Base-by-base conservation (phyloP, 495 filamentous ascomycete species). In the Penicillium subrubescens region DNA sequence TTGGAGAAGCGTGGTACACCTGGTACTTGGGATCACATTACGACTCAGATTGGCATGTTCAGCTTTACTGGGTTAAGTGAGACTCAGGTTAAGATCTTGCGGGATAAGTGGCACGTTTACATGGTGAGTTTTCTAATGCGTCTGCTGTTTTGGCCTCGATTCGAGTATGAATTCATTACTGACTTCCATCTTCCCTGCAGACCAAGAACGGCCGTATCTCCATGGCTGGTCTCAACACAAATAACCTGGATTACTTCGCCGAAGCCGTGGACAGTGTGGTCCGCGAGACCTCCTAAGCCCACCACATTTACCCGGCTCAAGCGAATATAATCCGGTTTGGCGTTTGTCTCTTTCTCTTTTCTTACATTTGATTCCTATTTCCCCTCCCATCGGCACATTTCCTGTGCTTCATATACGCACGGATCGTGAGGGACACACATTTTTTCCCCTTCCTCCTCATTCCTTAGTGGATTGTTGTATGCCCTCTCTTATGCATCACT, bases 31-130 rank as follows among this genome's bases (percentile, higher is more conserved):
- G 90, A 92, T 61, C 95, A 99, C 77, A 96, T 99, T 74, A 96
- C 93, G 10, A 90, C 95, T 65, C 95, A 99, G 84, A 99, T 99
- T 76, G 95, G 95, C 71, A 99, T 99, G 95, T 99, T 99, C 80
- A 94, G 90, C 73, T 99, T 96, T 75, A 99, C 95, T 2, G 95
- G 95, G 0, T 75, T 99, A 76, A 88, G 74, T 1, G 94, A 97
- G 83, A 72, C 83, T 55, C 95, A 99, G 77, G 95, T 97, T n/a
- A 69, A 86, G 76, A 86, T 88, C 76, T 73, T 99, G 64, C 83
- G 92, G 57, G 85, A 89, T 53, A 89, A 94, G 67, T 89, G 82
- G 69, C 96, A 98, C 73, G 84, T 99, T 41, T 99, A 99, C 76
- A 96, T 98, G 92, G 80, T 82, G 58, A 58, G 76, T 63, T 62